phyloP scores from a whole-genome alignment of 805 yeast species.

The Pichia occidentalis region DNA sequence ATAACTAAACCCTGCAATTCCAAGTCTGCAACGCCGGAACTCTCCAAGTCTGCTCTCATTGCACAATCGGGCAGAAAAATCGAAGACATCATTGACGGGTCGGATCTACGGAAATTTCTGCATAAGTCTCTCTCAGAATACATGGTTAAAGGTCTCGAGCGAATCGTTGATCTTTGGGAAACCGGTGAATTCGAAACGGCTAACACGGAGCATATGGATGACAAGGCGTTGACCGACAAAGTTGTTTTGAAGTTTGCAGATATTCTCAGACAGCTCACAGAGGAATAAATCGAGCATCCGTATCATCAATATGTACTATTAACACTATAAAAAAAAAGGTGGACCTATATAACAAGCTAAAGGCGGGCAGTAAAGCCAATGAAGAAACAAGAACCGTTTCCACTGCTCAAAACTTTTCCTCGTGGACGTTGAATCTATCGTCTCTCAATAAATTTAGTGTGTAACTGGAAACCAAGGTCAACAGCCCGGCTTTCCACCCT shows the following conservation, averaged over 20 bases:
- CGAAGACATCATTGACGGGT: constrained; percentile 47
- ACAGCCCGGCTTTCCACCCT: constrained; percentile 87
- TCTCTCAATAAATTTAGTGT: constrained; percentile 59
- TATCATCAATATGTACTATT: neutral
- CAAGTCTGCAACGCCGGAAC: neutral
- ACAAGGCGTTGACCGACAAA: constrained; percentile 2
- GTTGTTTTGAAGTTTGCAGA: constrained; percentile 15
- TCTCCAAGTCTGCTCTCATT: constrained; percentile 7
- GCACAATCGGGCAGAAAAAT: constrained; percentile 14
- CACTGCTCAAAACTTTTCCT: constrained; percentile 32
- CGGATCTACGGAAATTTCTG: constrained; percentile 43
- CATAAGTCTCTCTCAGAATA: constrained; percentile 42
- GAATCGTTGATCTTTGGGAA: constrained; percentile 21
- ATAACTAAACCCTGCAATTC: neutral
- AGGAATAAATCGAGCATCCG: constrained; percentile 2
- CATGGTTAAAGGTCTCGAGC: constrained; percentile 37
- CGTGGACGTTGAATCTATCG: constrained; percentile 35
- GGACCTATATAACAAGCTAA: neutral
- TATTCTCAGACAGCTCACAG: constrained; percentile 10
- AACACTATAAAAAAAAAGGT: neutral
- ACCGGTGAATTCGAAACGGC: constrained; percentile 13
- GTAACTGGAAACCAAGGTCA: constrained; percentile 79
- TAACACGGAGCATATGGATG: neutral
- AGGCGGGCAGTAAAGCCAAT: constrained; percentile 1
- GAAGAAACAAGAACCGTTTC: neutral